Base-by-base conservation (phyloP, 768 basidiomycete species). In the Suillus luteus region DNA sequence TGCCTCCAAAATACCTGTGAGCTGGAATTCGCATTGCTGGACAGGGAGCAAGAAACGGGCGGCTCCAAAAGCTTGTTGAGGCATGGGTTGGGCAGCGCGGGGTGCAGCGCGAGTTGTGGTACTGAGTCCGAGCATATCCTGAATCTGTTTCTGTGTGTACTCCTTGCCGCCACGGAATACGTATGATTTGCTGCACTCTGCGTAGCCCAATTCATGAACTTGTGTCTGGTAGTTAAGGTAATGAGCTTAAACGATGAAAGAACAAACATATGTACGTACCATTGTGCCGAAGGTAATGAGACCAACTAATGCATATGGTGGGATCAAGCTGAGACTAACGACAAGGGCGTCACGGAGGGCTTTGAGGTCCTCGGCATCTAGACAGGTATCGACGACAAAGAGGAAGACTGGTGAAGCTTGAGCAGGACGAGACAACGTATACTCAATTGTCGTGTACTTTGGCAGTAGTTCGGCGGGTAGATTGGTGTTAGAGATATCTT, bases 401-500 rank as follows among this genome's bases (percentile, higher is more conserved):
- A 99, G 83, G 83, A 99, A 99, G 77, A 99, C 86, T 59, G 97
- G 96, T 5, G 96, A 96, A 52, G 96, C 90, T 71, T 90, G 93
- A 14, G 89, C 93, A 1, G 93, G 90, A 65, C 96, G 87, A 31
- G 91, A 83, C 55, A 99, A 90, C n/a, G 96, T 99, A 81, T 99
- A 99, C 79, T 99, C 97, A 78, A 99, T 97, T 9, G 97, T 99
- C 38, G 97, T 99, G 83, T 98, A 99, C 79, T 97, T 96, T 72
- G 96, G 95, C 44, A 99, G 78, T 37, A 99, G 85, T 75, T 99
- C 97, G 15, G 95, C 91, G 58, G 97, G 97, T 22, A 99, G 85
- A 78, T 99, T 99, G 68, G 92, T 96, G 78, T 91, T 91, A 55
- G 95, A 95, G 68, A 99, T 96, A 74, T 99, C 96, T 79, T 97